Base-by-base conservation (phyloP, 768 basidiomycete genomes). In the Auricularia sp. region DNA sequence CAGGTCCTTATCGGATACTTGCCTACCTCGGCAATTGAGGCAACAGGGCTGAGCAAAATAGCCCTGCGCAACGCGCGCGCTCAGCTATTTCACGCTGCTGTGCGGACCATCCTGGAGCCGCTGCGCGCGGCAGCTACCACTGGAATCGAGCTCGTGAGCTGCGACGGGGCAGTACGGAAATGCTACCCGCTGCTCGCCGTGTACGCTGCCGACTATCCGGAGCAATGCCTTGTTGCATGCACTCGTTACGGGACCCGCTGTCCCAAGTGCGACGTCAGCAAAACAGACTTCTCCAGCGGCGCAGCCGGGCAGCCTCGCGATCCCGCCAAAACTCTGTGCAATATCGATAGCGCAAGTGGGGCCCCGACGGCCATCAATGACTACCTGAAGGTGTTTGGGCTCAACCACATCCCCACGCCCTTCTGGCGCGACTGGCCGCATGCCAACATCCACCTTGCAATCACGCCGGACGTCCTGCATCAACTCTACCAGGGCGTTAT, bases 101-200 rank as follows among this genome's bases (percentile, higher is more conserved):
- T 78, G 64, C 11, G 63, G 3, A 44, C 64, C 8, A 73, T 79
- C 16, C 56, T 77, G 11, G 43, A 53, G 43, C 76, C 77, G 1
- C 66, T 80, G 1, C 62, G 67, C 12, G 14, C 51, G 3, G 71
- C 75, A 3, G 78, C 77, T 0, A 4, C 34, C 0, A 54, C 69
- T 10, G 78, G 78, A 5, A 65, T 77, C n/a, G 39, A 68, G 0
- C 71, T 79, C 70, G 23, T 53, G 0, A 74, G 72, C 53, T 74
- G 74, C 4, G 73, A 77, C 64, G 76, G 77, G 1, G 68, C 80
- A 23, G 60, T 79, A n/a, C 77, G 77, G 53, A 81, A 78, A 42
- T 67, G 67, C 11, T 73, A 75, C 69, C 71, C 62, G 10, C 67
- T 63, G 61, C 64, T 66, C 66, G 72, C 64, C 33, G 68, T 16